A percentile compares a stretch with the other conserved stretches of the same genome.
These are phyloP conservation scores for Blastomyces parvus DNA, from an alignment of 2,329 filamentous ascomycete genomes.

Conservation along the genomic window DNA sequence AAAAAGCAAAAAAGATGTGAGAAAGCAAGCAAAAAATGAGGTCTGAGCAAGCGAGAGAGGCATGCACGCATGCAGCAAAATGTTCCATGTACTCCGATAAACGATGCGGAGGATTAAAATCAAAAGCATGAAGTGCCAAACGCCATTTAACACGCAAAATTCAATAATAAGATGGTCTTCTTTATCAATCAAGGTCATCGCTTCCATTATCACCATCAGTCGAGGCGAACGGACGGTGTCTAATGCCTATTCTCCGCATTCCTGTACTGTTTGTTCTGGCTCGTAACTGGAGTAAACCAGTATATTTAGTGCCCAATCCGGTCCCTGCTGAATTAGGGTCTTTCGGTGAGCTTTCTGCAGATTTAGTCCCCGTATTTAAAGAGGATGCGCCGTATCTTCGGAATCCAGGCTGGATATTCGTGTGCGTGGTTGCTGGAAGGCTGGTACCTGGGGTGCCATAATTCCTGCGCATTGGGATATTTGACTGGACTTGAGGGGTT, in stretches of 20 bases:
- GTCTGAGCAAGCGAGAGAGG: not conserved
- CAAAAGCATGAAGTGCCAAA: not conserved
- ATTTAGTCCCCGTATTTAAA: slow-evolving; percentile 9
- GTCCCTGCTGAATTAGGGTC: slow-evolving; percentile 19
- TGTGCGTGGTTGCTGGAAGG: slow-evolving; percentile 28
- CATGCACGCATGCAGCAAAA: not conserved
- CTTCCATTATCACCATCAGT: not conserved
- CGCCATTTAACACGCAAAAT: not conserved
- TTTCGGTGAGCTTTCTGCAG: slow-evolving; percentile 18
- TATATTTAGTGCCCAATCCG: slow-evolving; percentile 29
- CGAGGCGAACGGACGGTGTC: slow-evolving; percentile 10
- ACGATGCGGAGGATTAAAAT: not conserved
- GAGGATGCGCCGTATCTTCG: slow-evolving; percentile 25
- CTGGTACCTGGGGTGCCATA: slow-evolving; percentile 26
- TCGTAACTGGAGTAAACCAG: slow-evolving; percentile 30
- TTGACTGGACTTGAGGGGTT: slow-evolving; percentile 25
- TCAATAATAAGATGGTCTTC: not conserved
- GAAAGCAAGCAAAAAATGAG: not conserved
- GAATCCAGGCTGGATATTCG: slow-evolving; percentile 35
- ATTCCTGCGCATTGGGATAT: slow-evolving; percentile 32
- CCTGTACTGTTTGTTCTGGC: slow-evolving; percentile 31
- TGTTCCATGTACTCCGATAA: slow-evolving; percentile 1
- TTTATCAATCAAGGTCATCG: slow-evolving; percentile 6
- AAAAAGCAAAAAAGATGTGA: not conserved
- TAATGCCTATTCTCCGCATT: slow-evolving; percentile 27